Conservation (phyloP, 2,329 filamentous ascomycete species). For the Stemphylium vesicarium region DNA sequence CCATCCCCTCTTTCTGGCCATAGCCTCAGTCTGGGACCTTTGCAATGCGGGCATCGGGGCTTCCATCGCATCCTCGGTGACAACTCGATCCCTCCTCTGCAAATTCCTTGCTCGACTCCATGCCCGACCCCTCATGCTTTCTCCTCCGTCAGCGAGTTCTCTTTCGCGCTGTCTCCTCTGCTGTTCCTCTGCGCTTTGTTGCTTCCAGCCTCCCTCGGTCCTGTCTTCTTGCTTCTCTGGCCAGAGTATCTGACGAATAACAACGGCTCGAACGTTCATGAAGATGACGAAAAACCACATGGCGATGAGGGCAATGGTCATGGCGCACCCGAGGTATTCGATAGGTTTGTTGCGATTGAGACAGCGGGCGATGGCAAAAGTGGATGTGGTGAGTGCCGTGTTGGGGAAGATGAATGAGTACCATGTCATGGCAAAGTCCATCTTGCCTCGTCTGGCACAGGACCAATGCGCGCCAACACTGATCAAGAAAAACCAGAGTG, state of each 20-base stretch:
- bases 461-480: constrained; percentile 77
- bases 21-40: constrained; percentile 18
- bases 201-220: constrained; percentile 64
- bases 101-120: constrained; percentile 32
- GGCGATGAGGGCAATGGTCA: constrained; percentile 69
- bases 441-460: constrained; percentile 64
- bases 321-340: constrained; percentile 69
- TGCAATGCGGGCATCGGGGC: constrained; percentile 4
- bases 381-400: constrained; percentile 75
- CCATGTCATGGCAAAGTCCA: constrained; percentile 85
- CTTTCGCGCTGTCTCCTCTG: constrained; percentile 23
- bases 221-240: constrained; percentile 73
- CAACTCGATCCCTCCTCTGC: constrained; percentile 23
- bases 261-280: constrained; percentile 74
- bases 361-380: constrained; percentile 70
- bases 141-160: constrained; percentile 24
- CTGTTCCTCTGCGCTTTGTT: constrained; percentile 40
- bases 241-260: constrained; percentile 74
- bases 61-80: background rate
- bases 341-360: constrained; percentile 58
- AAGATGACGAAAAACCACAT: constrained; percentile 72
- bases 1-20: constrained; percentile 18
- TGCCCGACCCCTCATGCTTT: constrained; percentile 23
- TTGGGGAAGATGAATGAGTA: constrained; percentile 85
- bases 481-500: constrained; percentile 83